These are phyloP conservation scores for Eucalyptus regnans DNA, from an alignment of 345 rosid species.

Conservation along the genomic window DNA sequence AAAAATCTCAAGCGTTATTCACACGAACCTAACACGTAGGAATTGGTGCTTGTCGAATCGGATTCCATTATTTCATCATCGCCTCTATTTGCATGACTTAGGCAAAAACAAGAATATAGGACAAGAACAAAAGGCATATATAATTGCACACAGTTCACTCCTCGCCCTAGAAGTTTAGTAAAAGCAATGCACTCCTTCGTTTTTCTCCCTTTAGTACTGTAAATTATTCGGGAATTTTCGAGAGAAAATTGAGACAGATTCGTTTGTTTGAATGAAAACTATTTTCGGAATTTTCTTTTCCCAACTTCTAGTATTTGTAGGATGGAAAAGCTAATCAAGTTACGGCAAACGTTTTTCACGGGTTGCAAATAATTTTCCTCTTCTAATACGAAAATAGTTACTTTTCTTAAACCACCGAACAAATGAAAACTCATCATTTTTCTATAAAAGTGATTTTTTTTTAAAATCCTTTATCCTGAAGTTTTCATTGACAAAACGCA, in stretches of 20 bases:
- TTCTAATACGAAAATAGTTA: neutral
- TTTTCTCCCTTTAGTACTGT: neutral
- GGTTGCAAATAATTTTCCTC: neutral
- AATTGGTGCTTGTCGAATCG: neutral
- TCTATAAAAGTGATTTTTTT: rapidly evolving
- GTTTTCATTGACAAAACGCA: neutral
- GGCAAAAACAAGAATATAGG: neutral
- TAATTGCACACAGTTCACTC: neutral
- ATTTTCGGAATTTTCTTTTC: neutral
- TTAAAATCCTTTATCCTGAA: neutral
- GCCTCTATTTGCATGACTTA: neutral
- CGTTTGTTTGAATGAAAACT: neutral
- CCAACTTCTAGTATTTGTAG: neutral
- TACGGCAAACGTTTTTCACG: neutral
- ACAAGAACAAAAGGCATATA: neutral
- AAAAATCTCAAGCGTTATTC: neutral
- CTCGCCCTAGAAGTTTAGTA: neutral
- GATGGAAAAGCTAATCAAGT: neutral
- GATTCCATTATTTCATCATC: neutral
- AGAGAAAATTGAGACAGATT: neutral
- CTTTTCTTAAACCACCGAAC: no score
- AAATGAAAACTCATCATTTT: neutral
- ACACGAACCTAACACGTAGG: neutral
- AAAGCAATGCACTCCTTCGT: neutral
- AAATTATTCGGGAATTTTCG: neutral